These are phyloP conservation scores for Tanacetum coccineum DNA, from an alignment of 129 eudicot species.

Conservation along the genomic window DNA sequence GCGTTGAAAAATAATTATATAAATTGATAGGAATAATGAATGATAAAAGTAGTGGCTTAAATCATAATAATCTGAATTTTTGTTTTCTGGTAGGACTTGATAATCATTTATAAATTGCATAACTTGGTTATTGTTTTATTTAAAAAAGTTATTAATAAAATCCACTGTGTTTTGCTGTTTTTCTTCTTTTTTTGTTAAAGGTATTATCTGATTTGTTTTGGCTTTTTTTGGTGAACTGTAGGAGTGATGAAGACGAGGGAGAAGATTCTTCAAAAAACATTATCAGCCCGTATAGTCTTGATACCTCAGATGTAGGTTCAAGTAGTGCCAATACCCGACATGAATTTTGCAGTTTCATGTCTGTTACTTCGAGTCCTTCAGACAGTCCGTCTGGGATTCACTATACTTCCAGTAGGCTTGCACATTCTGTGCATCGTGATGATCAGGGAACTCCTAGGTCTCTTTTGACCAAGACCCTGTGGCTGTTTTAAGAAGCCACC, in stretches of 20 bases:
- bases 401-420: conserved; percentile 59
- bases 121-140: no score
- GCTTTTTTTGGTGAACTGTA: conserved; percentile 27
- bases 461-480: conserved; percentile 39
- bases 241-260: conserved; percentile 89
- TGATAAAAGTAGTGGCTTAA: no score
- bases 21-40: no score
- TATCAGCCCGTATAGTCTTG: conserved; percentile 49
- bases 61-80: no score
- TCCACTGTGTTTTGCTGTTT: no score
- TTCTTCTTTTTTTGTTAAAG: neutral
- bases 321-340: conserved; percentile 66
- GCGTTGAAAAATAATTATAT: no score
- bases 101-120: no score
- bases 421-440: conserved; percentile 68
- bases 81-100: no score
- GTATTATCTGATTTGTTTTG: neutral
- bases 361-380: conserved; percentile 81
- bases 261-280: conserved; percentile 50
- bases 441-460: conserved; percentile 53
- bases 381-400: conserved; percentile 91
- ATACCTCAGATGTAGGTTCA: conserved; percentile 65
- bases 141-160: no score
- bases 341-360: conserved; percentile 61
- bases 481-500: conserved; percentile 54